Base-by-base conservation (phyloP, 257 asterid genomes). In the Verbascum thapsus region DNA sequence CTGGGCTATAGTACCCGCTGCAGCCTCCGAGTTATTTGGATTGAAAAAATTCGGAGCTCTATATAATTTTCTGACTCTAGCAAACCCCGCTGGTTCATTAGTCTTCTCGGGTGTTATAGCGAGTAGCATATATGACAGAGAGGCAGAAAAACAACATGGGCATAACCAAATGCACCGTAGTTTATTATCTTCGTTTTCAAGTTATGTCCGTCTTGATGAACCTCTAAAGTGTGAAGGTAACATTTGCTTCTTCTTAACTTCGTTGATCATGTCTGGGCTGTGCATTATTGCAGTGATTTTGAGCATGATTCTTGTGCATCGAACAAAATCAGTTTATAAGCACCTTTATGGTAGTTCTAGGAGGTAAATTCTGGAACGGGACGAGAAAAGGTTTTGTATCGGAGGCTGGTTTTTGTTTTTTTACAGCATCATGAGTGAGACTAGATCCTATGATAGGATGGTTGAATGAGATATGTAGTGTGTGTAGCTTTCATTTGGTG, bases 1-100 rank as follows among this genome's bases (percentile, higher is more conserved):
- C 70, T 91, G 98, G 98, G 96, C 98, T 0, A 88, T 91, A 11
- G 88, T 91, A 44, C 98, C 96, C 0, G 96, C 98, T 58, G 74
- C 98, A 10, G 91, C 94, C 17, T 91, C 98, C 0, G 98, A 91
- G 76, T 62, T 91, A 41, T 91, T 91, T 65, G 98, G 96, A 69
- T 60, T 91, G 74, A 91, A 88, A 72, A 91, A 86, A 47, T 91
- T 91, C 23, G 96, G 90, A 0, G 81, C 90, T 5, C 42, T 91
- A 44, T 91, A 91, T 76, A 88, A 86, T 77, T 91, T 88, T 69
- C 85, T 91, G n/a, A 88, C 96, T 2, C 58, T 88, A 57, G 96
- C 96, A 10, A 86, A 84, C 71, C 96, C 98, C 0, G 88, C 87
- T 0, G 96, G 96, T 61, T 88, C 98, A 2, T 66, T 91, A 52